A percentile compares a stretch with the other conserved stretches of the same genome.
These are phyloP conservation scores for Cercospora zeina DNA, from an alignment of 2,329 filamentous ascomycete genomes.

Conservation along the genomic window DNA sequence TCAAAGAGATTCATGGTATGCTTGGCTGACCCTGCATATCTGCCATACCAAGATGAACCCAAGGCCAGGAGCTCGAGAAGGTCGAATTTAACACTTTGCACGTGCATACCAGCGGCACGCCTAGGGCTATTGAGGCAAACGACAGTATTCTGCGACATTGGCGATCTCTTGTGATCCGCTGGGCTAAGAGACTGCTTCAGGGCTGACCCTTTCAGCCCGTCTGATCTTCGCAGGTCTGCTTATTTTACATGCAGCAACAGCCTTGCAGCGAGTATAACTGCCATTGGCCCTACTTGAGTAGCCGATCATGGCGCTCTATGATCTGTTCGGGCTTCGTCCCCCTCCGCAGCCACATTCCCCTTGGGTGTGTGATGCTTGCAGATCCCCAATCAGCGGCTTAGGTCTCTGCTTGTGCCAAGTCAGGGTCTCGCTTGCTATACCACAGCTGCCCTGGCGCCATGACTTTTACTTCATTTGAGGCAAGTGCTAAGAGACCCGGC, in stretches of 20 bases:
- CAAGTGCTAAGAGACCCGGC: background rate
- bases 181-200: background rate
- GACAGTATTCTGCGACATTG: background rate
- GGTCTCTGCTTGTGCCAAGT: background rate
- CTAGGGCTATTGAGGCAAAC: background rate
- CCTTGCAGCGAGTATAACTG: background rate
- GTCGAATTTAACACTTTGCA: background rate
- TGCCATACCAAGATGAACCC: background rate
- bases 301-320: background rate
- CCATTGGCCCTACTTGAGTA: background rate
- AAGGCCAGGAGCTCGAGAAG: background rate
- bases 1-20: slow-evolving; percentile 6
- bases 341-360: background rate
- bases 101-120: background rate
- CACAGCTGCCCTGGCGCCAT: background rate
- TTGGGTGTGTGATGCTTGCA: background rate
- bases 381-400: background rate
- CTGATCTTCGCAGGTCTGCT: background rate
- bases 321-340: background rate
- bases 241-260: background rate
- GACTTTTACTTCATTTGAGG: background rate
- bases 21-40: background rate
- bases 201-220: background rate
- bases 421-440: background rate
- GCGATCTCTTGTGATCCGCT: background rate